phyloP scores from a whole-genome alignment of 2,329 filamentous ascomycete genomes.

The Sclerotinia trifoliorum region DNA sequence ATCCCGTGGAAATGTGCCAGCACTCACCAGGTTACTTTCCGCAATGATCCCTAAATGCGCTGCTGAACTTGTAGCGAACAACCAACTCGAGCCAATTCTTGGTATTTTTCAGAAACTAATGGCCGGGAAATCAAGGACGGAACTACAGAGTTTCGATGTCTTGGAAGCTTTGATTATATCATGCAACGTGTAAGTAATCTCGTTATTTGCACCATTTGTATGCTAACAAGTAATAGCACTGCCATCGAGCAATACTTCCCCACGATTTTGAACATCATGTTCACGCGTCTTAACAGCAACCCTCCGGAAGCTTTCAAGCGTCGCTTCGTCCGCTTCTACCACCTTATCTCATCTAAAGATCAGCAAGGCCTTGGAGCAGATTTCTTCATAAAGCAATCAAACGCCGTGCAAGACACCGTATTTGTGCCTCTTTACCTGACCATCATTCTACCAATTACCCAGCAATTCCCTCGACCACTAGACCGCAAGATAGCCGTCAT shows the following conservation, averaged over 20 bases:
- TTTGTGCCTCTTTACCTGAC: slow-evolving; percentile 83
- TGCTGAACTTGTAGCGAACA: slow-evolving; percentile 69
- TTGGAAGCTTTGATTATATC: slow-evolving; percentile 75
- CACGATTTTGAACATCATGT: slow-evolving; percentile 75
- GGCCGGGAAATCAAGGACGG: slow-evolving; percentile 58
- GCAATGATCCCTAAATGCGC: slow-evolving; percentile 79
- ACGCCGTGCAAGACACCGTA: slow-evolving; percentile 73
- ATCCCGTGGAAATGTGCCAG: slow-evolving; percentile 87
- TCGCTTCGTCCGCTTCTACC: slow-evolving; percentile 91
- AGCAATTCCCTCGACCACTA: slow-evolving; percentile 80
- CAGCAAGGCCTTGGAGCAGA: slow-evolving; percentile 82
- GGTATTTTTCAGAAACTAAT: slow-evolving; percentile 94
- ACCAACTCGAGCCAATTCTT: slow-evolving; percentile 84
- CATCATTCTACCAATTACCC: slow-evolving; percentile 84
- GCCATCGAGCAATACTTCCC: slow-evolving; percentile 56
- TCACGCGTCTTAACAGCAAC: slow-evolving; percentile 63
- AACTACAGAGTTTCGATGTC: slow-evolving; percentile 84
- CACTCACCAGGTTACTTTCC: slow-evolving; percentile 78
- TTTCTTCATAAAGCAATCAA: slow-evolving; percentile 84
- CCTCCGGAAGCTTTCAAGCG: slow-evolving; percentile 77
- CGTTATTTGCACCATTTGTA: neutral
- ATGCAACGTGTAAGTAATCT: slow-evolving; percentile 62
- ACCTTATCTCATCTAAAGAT: slow-evolving; percentile 74
- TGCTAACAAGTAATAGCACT: slow-evolving; percentile 46
- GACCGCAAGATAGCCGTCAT: slow-evolving; percentile 94